These are phyloP conservation scores for Globisporangium radiosum DNA, from an alignment of 352 stramenopile species.

Conservation along the genomic window DNA sequence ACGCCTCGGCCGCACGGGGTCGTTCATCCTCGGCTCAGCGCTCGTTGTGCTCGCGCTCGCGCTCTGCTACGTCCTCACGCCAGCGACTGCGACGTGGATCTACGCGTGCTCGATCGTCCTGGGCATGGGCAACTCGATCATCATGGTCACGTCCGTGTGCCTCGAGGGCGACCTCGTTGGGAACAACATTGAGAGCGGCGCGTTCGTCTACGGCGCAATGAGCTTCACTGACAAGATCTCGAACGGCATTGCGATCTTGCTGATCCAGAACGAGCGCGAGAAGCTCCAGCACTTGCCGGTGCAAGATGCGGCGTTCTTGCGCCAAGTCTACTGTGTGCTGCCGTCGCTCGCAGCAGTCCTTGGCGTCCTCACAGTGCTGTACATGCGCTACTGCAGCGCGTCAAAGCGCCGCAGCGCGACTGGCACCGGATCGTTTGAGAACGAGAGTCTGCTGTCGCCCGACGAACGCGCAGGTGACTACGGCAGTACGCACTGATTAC, in stretches of 20 bases:
- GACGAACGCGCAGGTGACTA: constrained; percentile 17
- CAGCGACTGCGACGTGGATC: constrained; percentile 56
- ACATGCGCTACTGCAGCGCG: constrained; percentile 64
- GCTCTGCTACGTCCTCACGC: constrained; percentile 54
- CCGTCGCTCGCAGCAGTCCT: constrained; percentile 54
- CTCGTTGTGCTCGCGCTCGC: constrained; percentile 46
- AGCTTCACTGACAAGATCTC: constrained; percentile 87
- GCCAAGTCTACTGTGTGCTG: constrained; percentile 67
- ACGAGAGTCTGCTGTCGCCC: constrained; percentile 21
- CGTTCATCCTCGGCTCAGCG: constrained; percentile 50
- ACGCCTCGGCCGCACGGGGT: constrained; percentile 53
- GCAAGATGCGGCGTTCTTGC: constrained; percentile 63
- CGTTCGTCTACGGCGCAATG: constrained; percentile 85
- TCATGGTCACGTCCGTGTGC: constrained; percentile 85
- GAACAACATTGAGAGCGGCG: constrained; percentile 75
- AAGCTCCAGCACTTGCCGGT: constrained; percentile 47
- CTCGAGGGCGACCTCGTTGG: constrained; percentile 77
- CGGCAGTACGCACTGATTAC: constrained; percentile 9
- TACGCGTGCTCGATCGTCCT: constrained; percentile 67
- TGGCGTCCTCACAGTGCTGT: constrained; percentile 54
- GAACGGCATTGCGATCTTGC: constrained; percentile 72
- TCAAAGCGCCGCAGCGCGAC: constrained; percentile 20
- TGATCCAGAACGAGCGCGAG: constrained; percentile 79
- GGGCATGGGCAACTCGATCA: constrained; percentile 81
- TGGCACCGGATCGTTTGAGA: constrained; percentile 16